Evolutionary conservation across 306 rosid species (phyloP).

Genomic region (Castanea sativa): DNA sequence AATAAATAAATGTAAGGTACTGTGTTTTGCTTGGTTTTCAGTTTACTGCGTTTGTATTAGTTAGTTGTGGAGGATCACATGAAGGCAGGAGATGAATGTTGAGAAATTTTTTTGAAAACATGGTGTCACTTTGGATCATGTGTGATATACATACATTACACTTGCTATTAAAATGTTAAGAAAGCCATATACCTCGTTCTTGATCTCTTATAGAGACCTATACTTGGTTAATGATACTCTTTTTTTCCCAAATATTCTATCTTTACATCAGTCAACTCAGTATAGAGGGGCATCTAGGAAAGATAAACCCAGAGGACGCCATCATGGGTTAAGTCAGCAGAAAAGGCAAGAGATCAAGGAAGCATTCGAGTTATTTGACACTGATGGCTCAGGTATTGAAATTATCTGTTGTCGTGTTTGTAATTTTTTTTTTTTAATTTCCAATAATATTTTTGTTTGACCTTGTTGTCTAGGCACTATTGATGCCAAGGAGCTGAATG

Average conservation of each 20-base stretch:
- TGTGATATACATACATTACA: not conserved
- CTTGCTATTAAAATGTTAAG: not conserved
- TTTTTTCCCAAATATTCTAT: conserved; percentile 9
- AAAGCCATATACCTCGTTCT: not conserved
- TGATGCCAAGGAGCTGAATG: conserved; percentile 93
- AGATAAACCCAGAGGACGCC: conserved; percentile 54
- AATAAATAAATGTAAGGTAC: not conserved
- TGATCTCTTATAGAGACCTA: not conserved
- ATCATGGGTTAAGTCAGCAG: conserved; percentile 58
- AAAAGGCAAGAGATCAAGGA: conserved; percentile 88
- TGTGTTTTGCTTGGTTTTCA: not conserved
- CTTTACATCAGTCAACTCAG: conserved; percentile 44
- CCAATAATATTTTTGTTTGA: conserved; percentile 9
- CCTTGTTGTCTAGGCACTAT: conserved; percentile 59
- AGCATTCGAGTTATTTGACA: conserved; percentile 90
- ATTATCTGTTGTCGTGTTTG: not conserved
- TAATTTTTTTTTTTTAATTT: not conserved
- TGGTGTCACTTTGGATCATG: not conserved
- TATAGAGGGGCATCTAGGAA: conserved; percentile 59
- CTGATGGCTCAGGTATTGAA: conserved; percentile 85
- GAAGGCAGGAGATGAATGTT: not conserved
- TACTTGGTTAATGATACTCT: not conserved
- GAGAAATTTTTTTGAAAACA: not conserved
- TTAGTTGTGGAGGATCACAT: not conserved
- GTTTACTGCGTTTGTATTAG: not conserved